Conservation (phyloP, 768 basidiomycete species). For the Russula sp. region DNA sequence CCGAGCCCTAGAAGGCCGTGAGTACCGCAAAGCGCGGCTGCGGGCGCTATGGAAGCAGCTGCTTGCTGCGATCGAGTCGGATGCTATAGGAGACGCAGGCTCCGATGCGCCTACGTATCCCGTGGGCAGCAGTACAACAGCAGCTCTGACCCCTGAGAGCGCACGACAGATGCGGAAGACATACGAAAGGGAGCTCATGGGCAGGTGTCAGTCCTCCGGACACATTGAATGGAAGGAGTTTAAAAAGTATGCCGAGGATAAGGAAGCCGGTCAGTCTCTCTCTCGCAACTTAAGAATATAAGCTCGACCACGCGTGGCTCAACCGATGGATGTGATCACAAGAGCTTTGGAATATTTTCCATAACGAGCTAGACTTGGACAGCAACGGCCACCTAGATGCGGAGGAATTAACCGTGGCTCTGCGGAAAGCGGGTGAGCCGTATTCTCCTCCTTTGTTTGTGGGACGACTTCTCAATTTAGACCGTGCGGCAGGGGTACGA, state of each 20-base stretch:
- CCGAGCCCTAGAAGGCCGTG: constrained; percentile 59
- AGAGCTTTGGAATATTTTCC: constrained; percentile 93
- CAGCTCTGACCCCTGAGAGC: constrained; percentile 23
- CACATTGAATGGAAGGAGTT: constrained; percentile 71
- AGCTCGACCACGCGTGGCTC: constrained; percentile 26
- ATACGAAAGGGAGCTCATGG: constrained; percentile 35
- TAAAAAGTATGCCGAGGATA: constrained; percentile 68
- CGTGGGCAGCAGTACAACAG: constrained; percentile 20
- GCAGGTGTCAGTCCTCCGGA: constrained; percentile 39
- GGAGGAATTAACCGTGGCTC: constrained; percentile 55
- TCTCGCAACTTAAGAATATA: not conserved
- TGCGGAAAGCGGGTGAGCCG: constrained; percentile 67
- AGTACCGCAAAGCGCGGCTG: constrained; percentile 57
- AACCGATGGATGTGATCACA: constrained; percentile 34
- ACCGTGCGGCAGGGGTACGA: constrained; percentile 55
- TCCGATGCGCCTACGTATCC: constrained; percentile 32
- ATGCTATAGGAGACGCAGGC: constrained; percentile 30
- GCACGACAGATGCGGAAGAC: constrained; percentile 28
- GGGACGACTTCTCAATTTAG: not conserved
- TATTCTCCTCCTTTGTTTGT: not conserved
- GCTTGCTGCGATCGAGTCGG: constrained; percentile 35
- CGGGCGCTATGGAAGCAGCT: constrained; percentile 64
- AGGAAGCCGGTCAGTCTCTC: constrained; percentile 65
- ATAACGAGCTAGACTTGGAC: constrained; percentile 86
- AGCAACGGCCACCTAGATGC: constrained; percentile 80